A percentile compares a stretch with the other conserved stretches of the same genome.
Evolutionary conservation across 306 rosid genomes (phyloP).

Genomic region (Datisca glomerata): DNA sequence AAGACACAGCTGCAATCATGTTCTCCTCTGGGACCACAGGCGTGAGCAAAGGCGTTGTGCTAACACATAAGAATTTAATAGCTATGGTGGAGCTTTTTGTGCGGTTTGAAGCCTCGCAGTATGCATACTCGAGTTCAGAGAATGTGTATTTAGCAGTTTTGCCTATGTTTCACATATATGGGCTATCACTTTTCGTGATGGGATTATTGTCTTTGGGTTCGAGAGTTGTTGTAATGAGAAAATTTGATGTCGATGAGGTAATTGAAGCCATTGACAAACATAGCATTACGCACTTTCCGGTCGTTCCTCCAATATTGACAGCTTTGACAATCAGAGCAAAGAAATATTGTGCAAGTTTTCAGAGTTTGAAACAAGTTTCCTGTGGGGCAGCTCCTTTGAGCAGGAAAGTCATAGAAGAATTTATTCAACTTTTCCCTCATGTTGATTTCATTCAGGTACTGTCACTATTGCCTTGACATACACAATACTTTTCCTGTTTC

Average conservation of each 20-base stretch:
- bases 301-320: conserved; percentile 58
- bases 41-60: conserved; percentile 64
- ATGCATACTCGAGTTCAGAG: conserved; percentile 25
- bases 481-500: background rate
- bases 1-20: conserved; percentile 64
- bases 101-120: conserved; percentile 71
- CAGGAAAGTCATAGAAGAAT: conserved; percentile 25
- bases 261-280: conserved; percentile 43
- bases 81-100: conserved; percentile 54
- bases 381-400: conserved; percentile 64
- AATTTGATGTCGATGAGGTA: conserved; percentile 33
- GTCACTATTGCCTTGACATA: no score
- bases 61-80: conserved; percentile 53
- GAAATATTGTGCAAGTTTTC: conserved; percentile 19
- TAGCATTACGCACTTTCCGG: conserved; percentile 56
- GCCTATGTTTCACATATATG: conserved; percentile 83
- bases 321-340: conserved; percentile 35
- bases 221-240: conserved; percentile 52
- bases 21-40: conserved; percentile 86
- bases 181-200: conserved; percentile 36
- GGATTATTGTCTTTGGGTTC: conserved; percentile 75
- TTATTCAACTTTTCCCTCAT: conserved; percentile 37
- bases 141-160: conserved; percentile 57
- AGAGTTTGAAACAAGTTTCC: conserved; percentile 68
- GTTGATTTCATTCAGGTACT: conserved; percentile 86